These are phyloP conservation scores for Eucalyptus cladocalyx DNA, from an alignment of 345 rosid genomes.

Conservation along the genomic window DNA sequence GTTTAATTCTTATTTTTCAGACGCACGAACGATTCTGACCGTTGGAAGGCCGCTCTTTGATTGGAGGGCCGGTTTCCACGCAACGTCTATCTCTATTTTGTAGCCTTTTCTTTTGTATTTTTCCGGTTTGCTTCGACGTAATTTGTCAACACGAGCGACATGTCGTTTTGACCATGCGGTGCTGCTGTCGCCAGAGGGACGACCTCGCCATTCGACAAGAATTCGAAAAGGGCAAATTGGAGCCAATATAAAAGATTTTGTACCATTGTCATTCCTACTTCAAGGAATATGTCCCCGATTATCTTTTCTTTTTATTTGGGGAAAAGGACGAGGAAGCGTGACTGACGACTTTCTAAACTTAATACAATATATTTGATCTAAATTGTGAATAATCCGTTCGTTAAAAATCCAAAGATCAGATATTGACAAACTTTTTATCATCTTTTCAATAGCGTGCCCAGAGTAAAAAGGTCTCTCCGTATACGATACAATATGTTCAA, in stretches of 20 bases:
- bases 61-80: neutral
- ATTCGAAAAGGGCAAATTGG: neutral
- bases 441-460: rapidly evolving
- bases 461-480: rapidly evolving
- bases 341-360: neutral
- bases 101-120: neutral
- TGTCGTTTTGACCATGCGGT: neutral
- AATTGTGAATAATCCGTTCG: rapidly evolving
- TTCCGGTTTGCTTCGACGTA: neutral
- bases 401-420: rapidly evolving
- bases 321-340: neutral
- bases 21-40: neutral
- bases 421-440: rapidly evolving
- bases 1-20: neutral
- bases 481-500: neutral
- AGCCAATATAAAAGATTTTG: neutral
- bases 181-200: neutral
- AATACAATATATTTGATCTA: rapidly evolving
- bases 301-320: neutral
- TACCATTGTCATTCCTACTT: neutral
- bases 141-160: neutral
- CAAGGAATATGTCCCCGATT: neutral
- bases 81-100: neutral
- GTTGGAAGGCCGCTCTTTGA: neutral
- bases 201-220: neutral